Percentiles rank a stretch among this genome's conserved stretches.
Evolutionary conservation across 2,329 filamentous ascomycete genomes (phyloP).

Genomic region (Neonectria hederae): DNA sequence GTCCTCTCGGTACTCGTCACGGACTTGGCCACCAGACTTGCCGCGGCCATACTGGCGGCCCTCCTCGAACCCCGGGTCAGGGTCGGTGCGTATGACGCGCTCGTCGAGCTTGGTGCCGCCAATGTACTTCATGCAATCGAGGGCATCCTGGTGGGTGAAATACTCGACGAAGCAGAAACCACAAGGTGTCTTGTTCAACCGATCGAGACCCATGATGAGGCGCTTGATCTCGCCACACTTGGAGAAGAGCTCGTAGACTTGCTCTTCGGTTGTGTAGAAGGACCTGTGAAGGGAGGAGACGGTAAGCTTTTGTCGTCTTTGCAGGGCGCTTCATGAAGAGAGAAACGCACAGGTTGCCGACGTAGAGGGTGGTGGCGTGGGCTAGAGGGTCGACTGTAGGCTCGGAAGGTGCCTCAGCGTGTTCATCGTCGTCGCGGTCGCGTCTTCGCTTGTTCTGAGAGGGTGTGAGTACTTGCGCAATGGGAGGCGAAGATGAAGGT

Average conservation of each 20-base stretch:
- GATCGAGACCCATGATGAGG: constrained; percentile 95
- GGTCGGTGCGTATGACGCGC: constrained; percentile 92
- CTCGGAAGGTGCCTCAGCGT: constrained; percentile 58
- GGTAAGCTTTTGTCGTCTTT: constrained; percentile 7
- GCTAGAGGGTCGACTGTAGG: constrained; percentile 73
- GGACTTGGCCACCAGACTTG: constrained; percentile 95
- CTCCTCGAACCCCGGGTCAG: constrained; percentile 96
- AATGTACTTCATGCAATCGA: constrained; percentile 99
- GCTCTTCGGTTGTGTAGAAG: constrained; percentile 98
- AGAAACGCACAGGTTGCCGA: constrained; percentile 83
- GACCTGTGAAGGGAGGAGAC: constrained; percentile 63
- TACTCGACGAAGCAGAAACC: constrained; percentile 99
- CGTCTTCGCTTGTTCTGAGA: constrained; percentile 76
- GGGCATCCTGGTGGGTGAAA: constrained; percentile 95
- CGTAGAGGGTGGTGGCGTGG: constrained; percentile 93
- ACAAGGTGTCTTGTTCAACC: constrained; percentile 96
- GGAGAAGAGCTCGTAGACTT: constrained; percentile 95
- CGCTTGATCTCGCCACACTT: constrained; percentile 99
- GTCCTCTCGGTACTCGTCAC: constrained; percentile 97
- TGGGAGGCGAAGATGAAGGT: background rate
- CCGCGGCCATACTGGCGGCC: constrained; percentile 95
- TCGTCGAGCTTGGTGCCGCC: constrained; percentile 98
- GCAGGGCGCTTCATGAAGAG: constrained; percentile 1
- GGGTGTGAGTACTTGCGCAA: constrained; percentile 12
- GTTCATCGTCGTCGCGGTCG: constrained; percentile 67